Conservation (phyloP, 2,329 filamentous ascomycete genomes). For the Alternaria metachromatica region DNA sequence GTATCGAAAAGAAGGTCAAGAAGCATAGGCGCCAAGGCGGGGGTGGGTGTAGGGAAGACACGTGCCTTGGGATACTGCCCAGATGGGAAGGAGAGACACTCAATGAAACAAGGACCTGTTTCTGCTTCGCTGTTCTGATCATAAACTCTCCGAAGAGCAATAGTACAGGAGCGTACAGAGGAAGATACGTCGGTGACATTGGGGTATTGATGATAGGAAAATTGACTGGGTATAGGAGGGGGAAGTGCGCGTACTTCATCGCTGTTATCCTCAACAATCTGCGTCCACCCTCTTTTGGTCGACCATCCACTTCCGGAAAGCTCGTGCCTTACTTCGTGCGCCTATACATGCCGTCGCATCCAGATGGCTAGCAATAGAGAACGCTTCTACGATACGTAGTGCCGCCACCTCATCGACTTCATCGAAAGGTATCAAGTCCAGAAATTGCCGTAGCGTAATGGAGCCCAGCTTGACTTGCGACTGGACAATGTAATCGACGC, state of each 20-base stretch:
- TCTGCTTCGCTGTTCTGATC: not conserved
- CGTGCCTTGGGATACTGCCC: not conserved
- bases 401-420: constrained; percentile 9
- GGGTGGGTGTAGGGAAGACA: not conserved
- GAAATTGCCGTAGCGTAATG: constrained; percentile 29
- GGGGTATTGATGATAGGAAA: not conserved
- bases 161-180: not conserved
- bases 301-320: constrained; percentile 28
- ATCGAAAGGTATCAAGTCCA: constrained; percentile 29
- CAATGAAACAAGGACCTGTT: not conserved
- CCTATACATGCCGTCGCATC: constrained; percentile 16
- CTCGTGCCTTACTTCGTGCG: constrained; percentile 21
- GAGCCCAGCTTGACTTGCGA: constrained; percentile 32
- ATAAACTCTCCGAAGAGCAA: not conserved
- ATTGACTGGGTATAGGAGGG: not conserved
- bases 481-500: constrained; percentile 26
- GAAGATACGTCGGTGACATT: not conserved
- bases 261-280: not conserved
- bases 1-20: not conserved
- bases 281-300: constrained; percentile 1
- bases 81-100: not conserved
- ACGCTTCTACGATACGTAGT: constrained; percentile 28
- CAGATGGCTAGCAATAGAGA: constrained; percentile 29
- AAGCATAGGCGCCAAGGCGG: not conserved
- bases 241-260: not conserved